A percentile compares a stretch with the other conserved stretches of the same genome.
phyloP scores from a whole-genome alignment of 148 eudicot genomes.

The Rhododendron mucronatum region DNA sequence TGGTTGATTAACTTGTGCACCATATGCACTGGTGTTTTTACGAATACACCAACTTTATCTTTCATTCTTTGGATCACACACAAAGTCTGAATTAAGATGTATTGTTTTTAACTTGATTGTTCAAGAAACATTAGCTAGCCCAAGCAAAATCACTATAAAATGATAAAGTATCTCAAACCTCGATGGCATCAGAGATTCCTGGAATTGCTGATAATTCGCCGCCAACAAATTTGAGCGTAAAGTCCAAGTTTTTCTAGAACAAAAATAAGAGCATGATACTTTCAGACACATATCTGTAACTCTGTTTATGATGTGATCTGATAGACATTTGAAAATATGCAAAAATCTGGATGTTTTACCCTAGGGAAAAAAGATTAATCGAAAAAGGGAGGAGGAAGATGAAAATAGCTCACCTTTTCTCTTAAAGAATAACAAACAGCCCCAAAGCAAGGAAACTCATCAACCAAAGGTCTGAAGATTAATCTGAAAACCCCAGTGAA shows the following conservation, averaged over 20 bases:
- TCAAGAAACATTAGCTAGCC: background rate
- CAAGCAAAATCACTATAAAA: background rate
- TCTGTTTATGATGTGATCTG: background rate
- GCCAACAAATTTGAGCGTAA: slow-evolving; percentile 76
- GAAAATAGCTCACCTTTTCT: slow-evolving; percentile 47
- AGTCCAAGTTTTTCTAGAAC: slow-evolving; percentile 64
- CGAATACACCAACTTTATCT: background rate
- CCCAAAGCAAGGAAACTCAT: slow-evolving; percentile 78
- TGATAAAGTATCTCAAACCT: slow-evolving; percentile 33
- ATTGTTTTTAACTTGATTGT: background rate
- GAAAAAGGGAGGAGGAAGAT: background rate
- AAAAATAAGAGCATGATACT: background rate
- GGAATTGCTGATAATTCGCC: slow-evolving; percentile 78
- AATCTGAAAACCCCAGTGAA: slow-evolving; percentile 87
- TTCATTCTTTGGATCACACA: background rate
- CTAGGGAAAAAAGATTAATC: background rate
- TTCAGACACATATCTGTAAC: background rate
- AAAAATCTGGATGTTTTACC: background rate
- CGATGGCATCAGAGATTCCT: slow-evolving; percentile 76
- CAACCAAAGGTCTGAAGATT: slow-evolving; percentile 74
- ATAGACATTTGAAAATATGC: background rate
- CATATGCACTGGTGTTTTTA: background rate
- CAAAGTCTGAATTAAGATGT: background rate
- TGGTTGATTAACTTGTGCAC: background rate
- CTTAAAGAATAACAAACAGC: slow-evolving; percentile 70